Base-by-base conservation (phyloP, 306 rosid species). In the Lathyrus oleraceus region DNA sequence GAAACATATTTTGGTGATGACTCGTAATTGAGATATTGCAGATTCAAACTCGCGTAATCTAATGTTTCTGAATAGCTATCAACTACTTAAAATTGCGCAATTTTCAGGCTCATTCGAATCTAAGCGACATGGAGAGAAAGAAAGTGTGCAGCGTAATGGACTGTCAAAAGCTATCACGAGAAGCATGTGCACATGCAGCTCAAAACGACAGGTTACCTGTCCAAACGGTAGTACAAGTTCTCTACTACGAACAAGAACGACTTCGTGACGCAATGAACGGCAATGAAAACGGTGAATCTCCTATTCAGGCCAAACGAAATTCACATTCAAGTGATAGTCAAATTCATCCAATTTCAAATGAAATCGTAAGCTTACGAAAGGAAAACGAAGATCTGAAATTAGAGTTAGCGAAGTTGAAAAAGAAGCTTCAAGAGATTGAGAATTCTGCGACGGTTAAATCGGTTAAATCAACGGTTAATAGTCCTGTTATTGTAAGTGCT, bases 171-270 rank as follows among this genome's bases (percentile, higher is more conserved):
- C 70, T 95, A 58, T 95, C 99, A 0, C 86, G 96, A 39, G 95
- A 87, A 72, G 99, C 97, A 1, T 89, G 96, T 64, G 95, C 99
- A 12, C 99, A 95, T 43, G 97, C 99, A 3, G 99, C 97, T 30
- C 96, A 95, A 70, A 95, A 95, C 57, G 97, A 91, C 67, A 81
- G 99, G 48, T 95, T 95, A 57, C 95, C 97, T 0, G 97, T 95
- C 8, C 99, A 95, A 80, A 95, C 89, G 0, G 97, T 95, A 42
- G 99, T 95, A 56, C 97, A 95, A 83, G 97, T 95, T 62, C 95
- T 95, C 61, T 95, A 89, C 56, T 87, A 86, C 43, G 99, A 91
- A 78, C 97, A 95, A 72, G 93, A 89, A 75, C 84, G 97, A 11
- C 89, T 95, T 71, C 88, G 95, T 10, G 85, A 95, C 38, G 96